Evolutionary conservation across 2,329 filamentous ascomycete genomes (phyloP), one percentile per base, ranked within the genome.

Genomic region (Phialocephala sp.): DNA sequence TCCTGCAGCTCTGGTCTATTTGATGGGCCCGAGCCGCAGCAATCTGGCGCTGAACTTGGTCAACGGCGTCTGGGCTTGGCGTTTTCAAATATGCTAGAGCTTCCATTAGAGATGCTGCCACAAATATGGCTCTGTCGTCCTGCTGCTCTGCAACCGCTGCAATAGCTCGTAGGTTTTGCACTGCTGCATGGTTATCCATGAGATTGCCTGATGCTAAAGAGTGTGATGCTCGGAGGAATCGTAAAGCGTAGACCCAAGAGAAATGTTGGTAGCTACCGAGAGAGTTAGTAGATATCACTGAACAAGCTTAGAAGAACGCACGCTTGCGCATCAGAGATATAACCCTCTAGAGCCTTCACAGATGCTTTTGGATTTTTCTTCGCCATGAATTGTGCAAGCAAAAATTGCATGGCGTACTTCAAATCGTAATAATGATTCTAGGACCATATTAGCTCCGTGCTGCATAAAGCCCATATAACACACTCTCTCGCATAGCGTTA

Each of bases 331-430:
- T 93, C 89, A 0, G 83, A 80, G 55, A 93, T 90, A 54, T 90
- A 84, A 32, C 84, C 84, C 73, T 94, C 91, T 18, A 92, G 80
- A 0, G 88, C 84, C 68, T 90, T 93, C 72, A 93, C 81, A 0
- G 91, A 90, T 1, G 90, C 90, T 72, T 90, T 91, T 60, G 86
- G 86, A 69, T 87, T 92, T 50, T 87, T 85, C 72, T 90, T 88
- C 70, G 89, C 91, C 64, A 92, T 80, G 1, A 91, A 84, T 70
- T 91, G 89, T 58, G 89, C 84, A 65, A 91, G 85, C 18, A 93
- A 80, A 74, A 92, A 91, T 69, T 92, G 87, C 84, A 93, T 92
- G 68, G 87, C 87, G 77, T 93, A 93, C 75, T 92, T 93, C 45
- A 93, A 77, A 71, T 94, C 91, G 32, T 79, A 73, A 66, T 88